Evolutionary conservation across 2,329 filamentous ascomycete genomes (phyloP), one percentile per base, ranked within the genome.

Genomic region (Epichloe glyceriae): DNA sequence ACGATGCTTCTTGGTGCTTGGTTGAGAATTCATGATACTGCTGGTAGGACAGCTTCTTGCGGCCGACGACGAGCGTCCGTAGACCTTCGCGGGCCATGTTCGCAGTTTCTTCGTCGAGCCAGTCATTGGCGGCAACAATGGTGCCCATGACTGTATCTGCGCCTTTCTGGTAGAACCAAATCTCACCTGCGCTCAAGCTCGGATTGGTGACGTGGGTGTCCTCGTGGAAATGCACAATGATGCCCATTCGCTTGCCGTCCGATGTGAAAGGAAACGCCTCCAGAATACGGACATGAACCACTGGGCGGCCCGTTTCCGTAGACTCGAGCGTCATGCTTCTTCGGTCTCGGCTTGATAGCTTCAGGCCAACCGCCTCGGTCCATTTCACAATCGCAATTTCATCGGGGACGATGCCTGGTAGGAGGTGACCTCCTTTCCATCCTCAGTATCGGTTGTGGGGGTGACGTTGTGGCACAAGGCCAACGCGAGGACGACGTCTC

Each of bases 131-230:
- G 7, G 86, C 88, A 37, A 98, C 93, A 57, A 98, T 97, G 3
- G 84, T 78, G n/a, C 84, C 80, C 94, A 98, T 98, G 56, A 98
- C 91, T 0, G 93, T 97, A 64, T 98, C 94, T 3, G 93, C 94
- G 54, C 93, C 93, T 68, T 98, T 98, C 62, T 98, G 90, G 63
- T 91, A 97, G 70, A 98, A 98, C 86, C 91, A 96, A 33, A 97
- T 91, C 62, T 97, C 91, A 14, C 86, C 82, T 45, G 74, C 74
- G 11, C 74, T 72, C 11, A 79, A 68, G 39, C 70, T 68, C 0
- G 71, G 68, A 1, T 75, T 71, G 3, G 75, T 64, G 2, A 76
- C 70, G 1, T 73, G 72, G 20, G 60, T 26, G 34, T 73, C 72
- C 14, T 84, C 78, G 30, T 83, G 75, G 61, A 97, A 96, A 58